phyloP scores from a whole-genome alignment of 2,329 filamentous ascomycete genomes.

The Monosporascus sp. region DNA sequence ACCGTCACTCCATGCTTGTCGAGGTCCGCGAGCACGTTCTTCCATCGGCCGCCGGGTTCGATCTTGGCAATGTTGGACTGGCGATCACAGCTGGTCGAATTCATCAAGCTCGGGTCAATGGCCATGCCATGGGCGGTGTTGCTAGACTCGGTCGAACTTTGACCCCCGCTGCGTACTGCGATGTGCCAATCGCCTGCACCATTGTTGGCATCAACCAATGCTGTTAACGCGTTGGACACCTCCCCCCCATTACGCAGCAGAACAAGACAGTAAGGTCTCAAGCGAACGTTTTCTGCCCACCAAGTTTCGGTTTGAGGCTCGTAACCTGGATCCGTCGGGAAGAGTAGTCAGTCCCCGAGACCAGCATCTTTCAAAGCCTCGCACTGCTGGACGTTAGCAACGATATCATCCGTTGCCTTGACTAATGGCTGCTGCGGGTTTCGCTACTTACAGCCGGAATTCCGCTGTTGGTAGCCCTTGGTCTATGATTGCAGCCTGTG shows the following conservation, averaged over 20 bases:
- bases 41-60: constrained; percentile 26
- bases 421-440: too few species aligned
- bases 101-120: constrained; percentile 37
- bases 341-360: constrained; percentile 17
- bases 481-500: not conserved
- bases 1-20: constrained; percentile 17
- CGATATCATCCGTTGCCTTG: not conserved
- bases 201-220: constrained; percentile 10
- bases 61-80: constrained; percentile 28
- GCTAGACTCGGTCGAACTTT: constrained; percentile 38
- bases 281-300: constrained; percentile 15
- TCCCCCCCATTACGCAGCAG: constrained; percentile 17
- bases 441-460: constrained; percentile 6
- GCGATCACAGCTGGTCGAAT: constrained; percentile 25
- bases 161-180: constrained; percentile 46
- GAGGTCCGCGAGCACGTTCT: constrained; percentile 20
- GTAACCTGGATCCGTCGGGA: constrained; percentile 15
- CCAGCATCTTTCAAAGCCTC: constrained; percentile 16
- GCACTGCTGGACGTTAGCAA: constrained; percentile 12
- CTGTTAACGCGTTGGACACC: constrained; percentile 15
- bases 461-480: constrained; percentile 3
- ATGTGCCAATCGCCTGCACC: constrained; percentile 31
- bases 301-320: constrained; percentile 18
- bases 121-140: constrained; percentile 39
- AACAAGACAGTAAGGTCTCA: constrained; percentile 19